Evolutionary conservation across 2,329 filamentous ascomycete genomes (phyloP).

Genomic region (Diaporthe vexans): DNA sequence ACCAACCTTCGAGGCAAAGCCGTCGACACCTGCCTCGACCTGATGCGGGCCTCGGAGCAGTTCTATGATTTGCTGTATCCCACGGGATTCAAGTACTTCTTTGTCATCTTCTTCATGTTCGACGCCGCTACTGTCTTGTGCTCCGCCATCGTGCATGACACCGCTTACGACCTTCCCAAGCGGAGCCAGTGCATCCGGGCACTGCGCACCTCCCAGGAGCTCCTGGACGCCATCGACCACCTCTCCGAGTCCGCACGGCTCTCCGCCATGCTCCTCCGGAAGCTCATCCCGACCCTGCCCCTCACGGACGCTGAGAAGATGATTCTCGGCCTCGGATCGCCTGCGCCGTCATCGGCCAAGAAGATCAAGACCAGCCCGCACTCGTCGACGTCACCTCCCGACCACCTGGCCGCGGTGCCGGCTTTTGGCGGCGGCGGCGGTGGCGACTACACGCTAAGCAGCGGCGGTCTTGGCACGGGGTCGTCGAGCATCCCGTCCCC

Average conservation of each 20-base stretch:
- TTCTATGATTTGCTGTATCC: conserved; percentile 46
- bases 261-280: conserved; percentile 35
- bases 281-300: conserved; percentile 32
- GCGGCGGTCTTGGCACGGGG: neutral
- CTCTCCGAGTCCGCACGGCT: conserved; percentile 39
- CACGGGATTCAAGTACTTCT: conserved; percentile 48
- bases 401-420: neutral
- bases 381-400: neutral
- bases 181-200: conserved; percentile 42
- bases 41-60: conserved; percentile 40
- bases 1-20: conserved; percentile 44
- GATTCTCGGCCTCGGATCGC: conserved; percentile 22
- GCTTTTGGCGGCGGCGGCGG: conserved; percentile 5
- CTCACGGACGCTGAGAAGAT: conserved; percentile 32
- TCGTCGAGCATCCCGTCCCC: neutral
- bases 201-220: conserved; percentile 36
- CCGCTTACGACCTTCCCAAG: conserved; percentile 46
- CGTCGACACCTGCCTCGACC: conserved; percentile 45
- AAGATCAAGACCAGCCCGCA: conserved; percentile 14
- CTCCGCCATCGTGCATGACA: conserved; percentile 48
- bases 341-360: conserved; percentile 9
- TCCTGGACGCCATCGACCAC: conserved; percentile 36
- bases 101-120: conserved; percentile 51
- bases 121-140: conserved; percentile 49
- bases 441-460: conserved; percentile 9